These are phyloP conservation scores for Blastocystis sp. DNA, from an alignment of 352 stramenopile genomes.

Conservation along the genomic window DNA sequence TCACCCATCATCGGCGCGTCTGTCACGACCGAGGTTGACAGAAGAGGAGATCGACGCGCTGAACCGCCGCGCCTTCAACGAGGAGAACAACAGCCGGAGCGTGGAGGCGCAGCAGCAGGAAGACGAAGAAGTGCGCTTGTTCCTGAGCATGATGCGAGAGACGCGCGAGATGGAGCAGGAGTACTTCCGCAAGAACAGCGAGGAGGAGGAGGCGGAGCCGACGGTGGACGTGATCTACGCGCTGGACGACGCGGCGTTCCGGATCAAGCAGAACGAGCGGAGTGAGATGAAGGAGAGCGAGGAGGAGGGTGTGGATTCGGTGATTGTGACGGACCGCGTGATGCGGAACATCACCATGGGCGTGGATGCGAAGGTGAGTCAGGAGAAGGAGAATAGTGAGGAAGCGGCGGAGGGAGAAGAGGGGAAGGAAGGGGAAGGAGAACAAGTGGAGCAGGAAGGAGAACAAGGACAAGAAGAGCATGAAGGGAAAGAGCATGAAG, in stretches of 20 bases:
- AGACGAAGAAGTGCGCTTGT: background rate
- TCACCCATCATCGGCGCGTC: too few relatives aligned
- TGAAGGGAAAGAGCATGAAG: background rate
- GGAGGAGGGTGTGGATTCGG: background rate
- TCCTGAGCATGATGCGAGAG: background rate
- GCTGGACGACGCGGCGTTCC: slow-evolving; percentile 1
- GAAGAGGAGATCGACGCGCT: slow-evolving; percentile 15
- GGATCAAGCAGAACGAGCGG: background rate
- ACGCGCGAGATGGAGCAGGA: background rate
- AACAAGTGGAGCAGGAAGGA: background rate
- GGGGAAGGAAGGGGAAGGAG: background rate
- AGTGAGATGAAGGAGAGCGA: background rate
- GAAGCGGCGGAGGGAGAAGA: background rate
- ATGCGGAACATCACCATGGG: background rate
- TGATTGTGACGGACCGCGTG: background rate
- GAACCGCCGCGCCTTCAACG: slow-evolving; percentile 12
- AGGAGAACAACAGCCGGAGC: background rate
- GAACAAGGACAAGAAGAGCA: background rate
- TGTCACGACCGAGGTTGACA: background rate
- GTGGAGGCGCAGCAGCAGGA: background rate
- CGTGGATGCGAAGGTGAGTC: background rate
- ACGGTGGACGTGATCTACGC: background rate
- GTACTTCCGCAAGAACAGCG: background rate
- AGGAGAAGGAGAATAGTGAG: background rate
- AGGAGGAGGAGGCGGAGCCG: background rate